Base-by-base conservation (phyloP, 805 yeast genomes). In the Middelhovenomyces tepae region DNA sequence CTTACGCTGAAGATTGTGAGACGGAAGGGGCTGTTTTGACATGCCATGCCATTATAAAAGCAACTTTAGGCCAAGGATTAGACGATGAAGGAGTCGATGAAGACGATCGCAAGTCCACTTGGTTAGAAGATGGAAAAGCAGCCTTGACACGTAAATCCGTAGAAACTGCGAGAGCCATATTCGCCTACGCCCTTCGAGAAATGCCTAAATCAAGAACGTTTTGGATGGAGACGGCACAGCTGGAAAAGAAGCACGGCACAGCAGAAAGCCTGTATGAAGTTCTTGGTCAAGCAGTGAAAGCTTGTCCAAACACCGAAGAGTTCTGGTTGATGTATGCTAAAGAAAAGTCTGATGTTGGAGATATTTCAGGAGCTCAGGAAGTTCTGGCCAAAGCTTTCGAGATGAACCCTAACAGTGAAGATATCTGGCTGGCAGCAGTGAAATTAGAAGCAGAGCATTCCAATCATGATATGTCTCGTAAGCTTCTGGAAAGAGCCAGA, bases 261-360 rank as follows among this genome's bases (percentile, higher is more conserved):
- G 24, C 29, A 5, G 45, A 44, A 0, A 59, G 54, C 10, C 47
- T 74, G 3, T 66, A 62, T 38, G 46, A 54, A 3, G 64, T 63
- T 17, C 77, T 78, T 49, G 74, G 75, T 27, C 54, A 58, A 39
- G 75, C 87, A 1, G 62, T 78, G 1, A 44, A 48, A 1, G 47
- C 62, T 1, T 64, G 77, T 32, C 78, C 81, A 0, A 45, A 59
- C 3, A 50, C 58, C 19, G 73, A 71, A 23, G 48, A 68, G 8
- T 63, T 84, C 27, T 67, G 73, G 56, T 54, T 84, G 32, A 71
- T 78, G 74, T 83, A 72, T 48, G 80, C 94, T 0, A 78, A 78
- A 43, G 87, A 80, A 45, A 60, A 67, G 33, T 75, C 85, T 78
- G 36, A 60, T 16, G 65, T 57, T 2, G 49, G 60, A 1, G 73